Base-by-base conservation (phyloP, 2,329 filamentous ascomycete species). In the Penicillium expansum region DNA sequence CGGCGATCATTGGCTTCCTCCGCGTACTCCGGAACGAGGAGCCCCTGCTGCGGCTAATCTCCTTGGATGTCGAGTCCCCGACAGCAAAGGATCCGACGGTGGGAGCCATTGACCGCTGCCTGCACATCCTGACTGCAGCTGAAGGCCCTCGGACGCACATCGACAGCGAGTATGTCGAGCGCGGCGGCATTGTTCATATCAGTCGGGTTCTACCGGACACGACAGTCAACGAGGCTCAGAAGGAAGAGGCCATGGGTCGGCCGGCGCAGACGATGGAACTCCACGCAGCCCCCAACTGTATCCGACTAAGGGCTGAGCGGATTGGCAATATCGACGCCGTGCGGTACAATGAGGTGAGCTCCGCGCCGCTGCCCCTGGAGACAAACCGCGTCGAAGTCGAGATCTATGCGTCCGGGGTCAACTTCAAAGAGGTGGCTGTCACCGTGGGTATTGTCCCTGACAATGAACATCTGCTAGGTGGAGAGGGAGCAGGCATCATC, bases 131-230 rank as follows among this genome's bases (percentile, higher is more conserved):
- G 33, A n/a, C 33, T 37, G 16, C 33, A 7, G 33, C 14, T 27
- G 11, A 29, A 18, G 18, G 22, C 7, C 13, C 33, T 37, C 33
- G 33, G 33, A 37, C 33, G 27, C 30, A 29, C 14, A 27, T 48
- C 57, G 62, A 64, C 30, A 56, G 54, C 41, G 61, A 63, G 29
- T 63, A 55, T 35, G 61, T 52, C 4, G 61, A 60, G 48, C 37
- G 56, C 13, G 37, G 52, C 30, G 61, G 61, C 4, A 18, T 57
- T 13, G 18, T 62, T 14, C 35, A 63, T 18, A 30, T 62, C 24
- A 43, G 43, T 20, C 55, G 59, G 13, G 48, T 62, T 5, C 27
- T 55, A 9, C 58, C 58, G 29, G 48, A 56, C 43, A 30, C 20
- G 9, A 18, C 33, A 13, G 30, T 52, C 14, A 56, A 48, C 30